Percentiles rank a stretch among this genome's conserved stretches.
Conservation (phyloP, 495 filamentous ascomycete species). For the Lasiosphaeria hispida region DNA sequence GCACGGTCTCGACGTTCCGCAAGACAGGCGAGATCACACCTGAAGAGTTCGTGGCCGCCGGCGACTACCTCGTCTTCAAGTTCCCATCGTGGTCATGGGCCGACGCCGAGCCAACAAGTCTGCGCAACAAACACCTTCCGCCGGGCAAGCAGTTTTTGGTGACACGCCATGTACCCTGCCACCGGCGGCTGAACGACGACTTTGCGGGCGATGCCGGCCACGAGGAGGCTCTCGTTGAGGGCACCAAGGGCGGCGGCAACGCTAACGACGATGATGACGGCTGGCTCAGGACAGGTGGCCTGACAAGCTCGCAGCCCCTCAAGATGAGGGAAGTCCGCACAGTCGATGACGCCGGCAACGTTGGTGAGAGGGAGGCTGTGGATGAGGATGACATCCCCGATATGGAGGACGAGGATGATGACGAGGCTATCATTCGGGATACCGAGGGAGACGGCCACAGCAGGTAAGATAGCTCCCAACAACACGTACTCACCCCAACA, state of each 20-base stretch:
- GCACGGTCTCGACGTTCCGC: constrained; percentile 89
- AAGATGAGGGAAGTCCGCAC: constrained; percentile 78
- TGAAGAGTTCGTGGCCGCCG: constrained; percentile 93
- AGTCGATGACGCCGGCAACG: constrained; percentile 74
- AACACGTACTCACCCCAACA: constrained; percentile 1
- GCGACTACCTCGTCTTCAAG: constrained; percentile 98
- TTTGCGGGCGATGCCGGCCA: constrained; percentile 83
- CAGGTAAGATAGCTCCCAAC: constrained; percentile 48
- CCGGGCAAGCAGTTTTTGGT: constrained; percentile 93
- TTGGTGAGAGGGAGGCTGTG: constrained; percentile 69
- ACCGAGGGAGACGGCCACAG: constrained; percentile 56
- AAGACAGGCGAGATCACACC: constrained; percentile 92
- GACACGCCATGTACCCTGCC: constrained; percentile 89
- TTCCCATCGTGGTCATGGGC: constrained; percentile 99
- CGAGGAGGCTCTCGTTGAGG: constrained; percentile 79
- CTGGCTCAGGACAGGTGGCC: constrained; percentile 83
- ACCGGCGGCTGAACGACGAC: constrained; percentile 85
- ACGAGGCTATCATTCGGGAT: constrained; percentile 94
- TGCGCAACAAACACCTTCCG: constrained; percentile 79
- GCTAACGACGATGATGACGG: constrained; percentile 73
- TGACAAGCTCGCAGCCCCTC: constrained; percentile 67
- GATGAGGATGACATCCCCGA: constrained; percentile 92
- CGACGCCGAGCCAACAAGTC: constrained; percentile 72
- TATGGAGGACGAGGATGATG: constrained; percentile 98
- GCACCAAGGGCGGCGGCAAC: constrained; percentile 51